phyloP scores from a whole-genome alignment of 2,329 filamentous ascomycete species.

The Aspergillus floridensis region DNA sequence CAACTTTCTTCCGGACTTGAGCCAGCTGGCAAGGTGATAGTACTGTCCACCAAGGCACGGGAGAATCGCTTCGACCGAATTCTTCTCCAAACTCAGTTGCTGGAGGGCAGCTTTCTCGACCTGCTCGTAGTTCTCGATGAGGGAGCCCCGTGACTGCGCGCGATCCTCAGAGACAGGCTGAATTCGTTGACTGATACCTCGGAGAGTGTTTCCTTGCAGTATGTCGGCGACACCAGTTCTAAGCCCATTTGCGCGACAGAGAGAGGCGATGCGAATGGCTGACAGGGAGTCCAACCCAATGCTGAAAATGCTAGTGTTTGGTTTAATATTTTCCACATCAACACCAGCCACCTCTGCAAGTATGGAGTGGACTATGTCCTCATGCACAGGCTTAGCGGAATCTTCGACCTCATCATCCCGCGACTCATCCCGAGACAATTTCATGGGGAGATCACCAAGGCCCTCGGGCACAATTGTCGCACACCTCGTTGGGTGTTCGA shows the following conservation, averaged over 20 bases:
- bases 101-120: constrained; percentile 14
- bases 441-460: constrained; percentile 24
- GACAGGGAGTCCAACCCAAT: constrained; percentile 34
- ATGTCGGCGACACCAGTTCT: constrained; percentile 32
- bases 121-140: constrained; percentile 13
- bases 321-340: constrained; percentile 20
- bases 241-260: constrained; percentile 27
- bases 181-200: constrained; percentile 28
- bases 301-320: constrained; percentile 30
- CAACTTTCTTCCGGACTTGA: constrained; percentile 31
- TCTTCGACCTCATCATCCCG: background rate
- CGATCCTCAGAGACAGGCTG: constrained; percentile 5
- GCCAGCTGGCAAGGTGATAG: constrained; percentile 34
- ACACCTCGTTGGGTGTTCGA: constrained; percentile 27
- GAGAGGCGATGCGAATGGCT: constrained; percentile 30
- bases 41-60: constrained; percentile 35
- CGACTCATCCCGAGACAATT: background rate
- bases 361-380: constrained; percentile 20
- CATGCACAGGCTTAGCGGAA: constrained; percentile 12
- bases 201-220: constrained; percentile 30
- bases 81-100: constrained; percentile 16
- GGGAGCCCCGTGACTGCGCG: constrained; percentile 2
- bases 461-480: constrained; percentile 21
- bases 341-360: constrained; percentile 25
- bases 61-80: constrained; percentile 26